A percentile compares a stretch with the other conserved stretches of the same genome.
These are phyloP conservation scores for Umbelopsis isabellina DNA, from an alignment of 192 early-diverging fungal species.

Conservation along the genomic window DNA sequence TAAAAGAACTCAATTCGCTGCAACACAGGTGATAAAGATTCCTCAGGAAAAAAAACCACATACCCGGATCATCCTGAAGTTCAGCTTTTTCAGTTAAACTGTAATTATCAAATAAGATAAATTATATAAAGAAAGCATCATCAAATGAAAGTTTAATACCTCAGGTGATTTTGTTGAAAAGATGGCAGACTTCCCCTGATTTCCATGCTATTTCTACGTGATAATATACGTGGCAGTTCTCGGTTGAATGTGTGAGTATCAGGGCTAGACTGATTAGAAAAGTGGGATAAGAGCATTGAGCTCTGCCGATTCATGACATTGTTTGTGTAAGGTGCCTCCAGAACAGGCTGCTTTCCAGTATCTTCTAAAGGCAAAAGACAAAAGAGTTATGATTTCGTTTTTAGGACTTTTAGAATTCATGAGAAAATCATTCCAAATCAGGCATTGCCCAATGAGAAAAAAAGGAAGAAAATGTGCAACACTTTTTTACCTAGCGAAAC, in stretches of 20 bases:
- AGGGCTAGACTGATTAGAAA: neutral
- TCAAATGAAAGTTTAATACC: neutral
- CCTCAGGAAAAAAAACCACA: neutral
- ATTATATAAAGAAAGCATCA: neutral
- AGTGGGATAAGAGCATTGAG: neutral
- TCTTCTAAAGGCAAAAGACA: neutral
- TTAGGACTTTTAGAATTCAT: too few species aligned
- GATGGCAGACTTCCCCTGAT: neutral
- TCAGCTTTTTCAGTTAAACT: neutral
- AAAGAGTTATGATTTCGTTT: too few species aligned
- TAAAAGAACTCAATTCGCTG: neutral
- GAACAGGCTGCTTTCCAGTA: slow-evolving; percentile 8
- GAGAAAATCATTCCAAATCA: too few species aligned
- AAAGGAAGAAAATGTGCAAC: too few species aligned
- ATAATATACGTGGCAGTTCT: neutral
- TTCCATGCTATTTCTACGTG: neutral
- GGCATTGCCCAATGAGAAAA: too few species aligned
- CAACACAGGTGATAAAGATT: neutral
- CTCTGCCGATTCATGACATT: neutral
- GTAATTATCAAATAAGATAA: neutral
- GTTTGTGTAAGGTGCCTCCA: slow-evolving; percentile 7
- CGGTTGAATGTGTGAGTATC: neutral
- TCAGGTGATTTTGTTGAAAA: neutral
- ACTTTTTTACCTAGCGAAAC: too few species aligned
- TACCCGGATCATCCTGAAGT: neutral